A percentile compares a stretch with the other conserved stretches of the same genome.
phyloP scores from a whole-genome alignment of 1,139 yeast genomes.

The Yamadazyma sp. region DNA sequence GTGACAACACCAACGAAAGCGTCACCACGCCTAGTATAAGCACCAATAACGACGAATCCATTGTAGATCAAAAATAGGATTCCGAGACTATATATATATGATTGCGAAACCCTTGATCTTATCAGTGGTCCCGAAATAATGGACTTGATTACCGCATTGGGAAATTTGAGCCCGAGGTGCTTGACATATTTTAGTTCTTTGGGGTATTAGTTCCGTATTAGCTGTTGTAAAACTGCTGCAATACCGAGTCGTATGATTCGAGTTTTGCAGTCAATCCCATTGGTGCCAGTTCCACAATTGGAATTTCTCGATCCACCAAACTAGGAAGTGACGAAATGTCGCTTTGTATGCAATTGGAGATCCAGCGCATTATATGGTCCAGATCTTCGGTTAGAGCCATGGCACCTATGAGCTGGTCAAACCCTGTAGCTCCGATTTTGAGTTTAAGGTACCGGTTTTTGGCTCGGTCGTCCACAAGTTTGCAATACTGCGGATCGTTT shows the following conservation, averaged over 20 bases:
- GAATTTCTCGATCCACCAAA: not conserved
- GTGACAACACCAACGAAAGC: slow-evolving; percentile 16
- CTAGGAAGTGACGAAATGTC: not conserved
- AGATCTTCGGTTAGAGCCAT: slow-evolving; percentile 1
- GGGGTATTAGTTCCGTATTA: not conserved
- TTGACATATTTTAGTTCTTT: not conserved
- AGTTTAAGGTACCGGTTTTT: slow-evolving; percentile 8
- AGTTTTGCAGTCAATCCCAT: not conserved
- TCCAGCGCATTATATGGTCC: slow-evolving; percentile 5
- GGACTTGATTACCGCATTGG: not conserved
- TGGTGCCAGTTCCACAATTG: not conserved
- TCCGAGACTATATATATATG: slow-evolving; percentile 1
- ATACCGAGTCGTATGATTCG: slow-evolving; percentile 1
- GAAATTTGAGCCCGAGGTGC: not conserved
- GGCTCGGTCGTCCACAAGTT: slow-evolving; percentile 4
- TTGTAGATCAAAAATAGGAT: not conserved
- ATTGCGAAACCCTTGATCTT: slow-evolving; percentile 9
- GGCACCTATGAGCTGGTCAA: slow-evolving; percentile 13
- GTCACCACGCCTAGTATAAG: slow-evolving; percentile 14
- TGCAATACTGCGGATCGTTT: slow-evolving; percentile 3
- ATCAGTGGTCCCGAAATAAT: not conserved
- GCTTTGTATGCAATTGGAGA: not conserved
- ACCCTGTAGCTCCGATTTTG: slow-evolving; percentile 12
- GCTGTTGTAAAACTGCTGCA: slow-evolving; percentile 3
- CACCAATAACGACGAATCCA: slow-evolving; percentile 11